Base-by-base conservation (phyloP, 2,329 filamentous ascomycete genomes). In the Alternaria novae-zelandiae region DNA sequence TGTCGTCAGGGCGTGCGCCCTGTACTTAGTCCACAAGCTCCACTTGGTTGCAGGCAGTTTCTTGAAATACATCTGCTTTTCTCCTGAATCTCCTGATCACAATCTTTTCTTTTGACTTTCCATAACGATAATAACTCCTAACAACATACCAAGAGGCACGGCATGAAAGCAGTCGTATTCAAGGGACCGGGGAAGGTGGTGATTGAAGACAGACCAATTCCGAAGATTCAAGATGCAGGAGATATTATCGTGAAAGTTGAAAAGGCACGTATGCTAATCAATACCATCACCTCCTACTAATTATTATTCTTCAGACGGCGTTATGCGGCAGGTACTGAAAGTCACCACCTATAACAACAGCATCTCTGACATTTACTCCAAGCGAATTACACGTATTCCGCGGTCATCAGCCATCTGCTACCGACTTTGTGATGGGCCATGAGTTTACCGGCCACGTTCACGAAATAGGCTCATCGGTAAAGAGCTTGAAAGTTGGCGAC, bases 161-260 rank as follows among this genome's bases (percentile, higher is more conserved):
- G 87, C 0, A 97, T 97, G 94, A 91, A 92, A 79, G 93, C 93
- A 28, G 92, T 97, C 28, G 87, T 97, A 58, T 96, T 97, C 82
- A 90, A 95, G 66, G 93, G 91, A 3, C 90, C 91, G 5, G 85
- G 87, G 73, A 89, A 92, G 74, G 86, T 97, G 58, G 90, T 87
- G 1, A 81, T 97, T 59, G 91, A 97, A 81, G 88, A 96, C 63
- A 87, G 92, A 20, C 93, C 93, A 0, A 86, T 95, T 12, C 94
- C 94, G 2, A 86, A 88, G 69, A 86, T 97, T 67, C 84, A 90
- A 71, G 85, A 92, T 63, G 85, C 88, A 6, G 87, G 85, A 60
- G 94, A 97, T 77, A 87, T 95, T 61, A 89, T 97, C 69, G 88
- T 97, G 74, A 94, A 93, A 79, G 92, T 97, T 20, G 86, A 88